phyloP scores from a whole-genome alignment of 1,139 yeast species.

The Yamadazyma spencermartinsiae region DNA sequence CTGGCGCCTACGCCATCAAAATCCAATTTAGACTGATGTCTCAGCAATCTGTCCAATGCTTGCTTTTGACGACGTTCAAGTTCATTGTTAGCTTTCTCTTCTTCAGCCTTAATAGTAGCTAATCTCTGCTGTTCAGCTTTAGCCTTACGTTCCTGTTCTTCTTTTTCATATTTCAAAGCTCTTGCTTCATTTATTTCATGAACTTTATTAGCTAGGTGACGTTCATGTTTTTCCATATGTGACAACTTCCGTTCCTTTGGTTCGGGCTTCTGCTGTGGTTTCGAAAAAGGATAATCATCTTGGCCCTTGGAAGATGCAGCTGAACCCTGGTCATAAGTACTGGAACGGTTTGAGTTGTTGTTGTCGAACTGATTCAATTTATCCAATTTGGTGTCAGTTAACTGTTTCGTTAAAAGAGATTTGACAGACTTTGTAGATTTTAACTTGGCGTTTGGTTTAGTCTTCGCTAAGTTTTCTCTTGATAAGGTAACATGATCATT shows the following conservation, averaged over 20 bases:
- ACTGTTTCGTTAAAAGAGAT: slow-evolving; percentile 20
- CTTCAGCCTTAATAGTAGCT: slow-evolving; percentile 18
- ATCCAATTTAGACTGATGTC: slow-evolving; percentile 29
- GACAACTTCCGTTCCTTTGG: slow-evolving; percentile 14
- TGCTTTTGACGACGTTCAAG: slow-evolving; percentile 32
- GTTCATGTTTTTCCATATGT: slow-evolving; percentile 22
- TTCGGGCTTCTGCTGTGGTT: slow-evolving; percentile 1
- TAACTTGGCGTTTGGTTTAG: slow-evolving; percentile 21
- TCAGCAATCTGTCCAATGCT: slow-evolving; percentile 31
- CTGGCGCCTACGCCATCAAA: background rate
- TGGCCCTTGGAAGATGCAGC: background rate
- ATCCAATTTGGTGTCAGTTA: slow-evolving; percentile 23
- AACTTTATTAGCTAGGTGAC: slow-evolving; percentile 34
- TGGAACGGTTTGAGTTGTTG: slow-evolving; percentile 13
- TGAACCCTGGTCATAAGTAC: slow-evolving; percentile 14
- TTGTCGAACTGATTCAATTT: slow-evolving; percentile 9
- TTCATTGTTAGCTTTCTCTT: slow-evolving; percentile 5
- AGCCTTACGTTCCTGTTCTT: slow-evolving; percentile 16
- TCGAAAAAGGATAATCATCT: background rate
- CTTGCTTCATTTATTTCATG: slow-evolving; percentile 30
- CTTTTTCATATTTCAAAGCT: slow-evolving; percentile 22
- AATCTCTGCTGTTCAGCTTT: slow-evolving; percentile 6
- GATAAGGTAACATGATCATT: slow-evolving; percentile 28
- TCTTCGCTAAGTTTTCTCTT: slow-evolving; percentile 14
- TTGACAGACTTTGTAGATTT: slow-evolving; percentile 10